A percentile compares a stretch with the other conserved stretches of the same genome.
Evolutionary conservation across 202 grass and related monocot species (phyloP).

Genomic region (Sporobolus alterniflorus): DNA sequence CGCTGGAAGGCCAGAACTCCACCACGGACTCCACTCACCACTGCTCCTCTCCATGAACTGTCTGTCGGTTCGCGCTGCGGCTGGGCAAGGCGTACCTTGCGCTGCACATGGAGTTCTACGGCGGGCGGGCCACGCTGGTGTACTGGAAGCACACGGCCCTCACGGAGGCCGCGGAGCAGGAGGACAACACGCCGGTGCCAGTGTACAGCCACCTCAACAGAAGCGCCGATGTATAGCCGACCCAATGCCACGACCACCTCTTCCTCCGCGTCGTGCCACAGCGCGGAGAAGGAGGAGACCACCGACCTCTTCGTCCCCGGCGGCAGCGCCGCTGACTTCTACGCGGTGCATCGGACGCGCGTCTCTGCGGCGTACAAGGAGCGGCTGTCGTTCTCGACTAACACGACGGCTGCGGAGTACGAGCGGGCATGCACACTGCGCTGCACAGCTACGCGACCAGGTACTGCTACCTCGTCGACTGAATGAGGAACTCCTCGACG

Average conservation of each 20-base stretch:
- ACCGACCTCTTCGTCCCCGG: slow-evolving; percentile 47
- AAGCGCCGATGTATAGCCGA: background rate
- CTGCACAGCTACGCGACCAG: slow-evolving; percentile 51
- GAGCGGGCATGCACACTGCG: slow-evolving; percentile 74
- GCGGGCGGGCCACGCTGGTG: background rate
- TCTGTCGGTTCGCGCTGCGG: slow-evolving; percentile 53
- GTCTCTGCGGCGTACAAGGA: slow-evolving; percentile 74
- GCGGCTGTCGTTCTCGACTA: slow-evolving; percentile 35
- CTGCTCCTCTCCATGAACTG: slow-evolving; percentile 55
- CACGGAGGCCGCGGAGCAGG: background rate
- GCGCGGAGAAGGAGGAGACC: slow-evolving; percentile 45
- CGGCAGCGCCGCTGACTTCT: slow-evolving; percentile 15
- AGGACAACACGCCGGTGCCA: background rate
- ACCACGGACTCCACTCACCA: slow-evolving; percentile 21
- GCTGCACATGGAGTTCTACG: slow-evolving; percentile 69
- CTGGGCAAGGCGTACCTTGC: slow-evolving; percentile 46
- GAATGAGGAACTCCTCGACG: too few relatives aligned
- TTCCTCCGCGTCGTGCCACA: slow-evolving; percentile 37
- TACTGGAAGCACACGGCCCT: background rate
- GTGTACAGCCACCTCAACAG: background rate
- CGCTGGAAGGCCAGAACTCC: slow-evolving; percentile 77
- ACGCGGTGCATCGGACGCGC: slow-evolving; percentile 49
- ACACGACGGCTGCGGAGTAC: slow-evolving; percentile 58
- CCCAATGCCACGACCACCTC: slow-evolving; percentile 20
- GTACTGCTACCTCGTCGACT: slow-evolving; percentile 72